Evolutionary conservation across 139 green algal genomes (phyloP).

Genomic region (Raphidocelis subcapitata): DNA sequence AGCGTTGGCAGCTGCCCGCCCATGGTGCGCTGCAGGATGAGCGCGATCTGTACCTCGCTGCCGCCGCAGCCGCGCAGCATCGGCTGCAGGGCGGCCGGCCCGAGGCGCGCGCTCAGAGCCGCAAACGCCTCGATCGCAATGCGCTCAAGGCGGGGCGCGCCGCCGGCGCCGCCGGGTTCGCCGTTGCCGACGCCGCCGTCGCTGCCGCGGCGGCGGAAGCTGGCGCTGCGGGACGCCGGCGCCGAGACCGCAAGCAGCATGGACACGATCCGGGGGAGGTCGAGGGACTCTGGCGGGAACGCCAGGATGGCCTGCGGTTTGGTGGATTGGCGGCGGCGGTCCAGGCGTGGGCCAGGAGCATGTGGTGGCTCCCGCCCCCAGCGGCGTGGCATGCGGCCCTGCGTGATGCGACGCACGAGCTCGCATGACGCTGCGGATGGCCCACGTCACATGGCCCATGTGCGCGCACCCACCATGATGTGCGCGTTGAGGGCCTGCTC

Average conservation of each 20-base stretch:
- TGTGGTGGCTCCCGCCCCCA: too few species aligned
- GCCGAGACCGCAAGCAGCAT: neutral
- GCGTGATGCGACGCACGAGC: too few species aligned
- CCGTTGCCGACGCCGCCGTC: neutral
- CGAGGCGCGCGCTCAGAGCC: conserved; percentile 30
- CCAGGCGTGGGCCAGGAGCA: too few species aligned
- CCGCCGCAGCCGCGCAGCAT: conserved; percentile 35
- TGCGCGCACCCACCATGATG: conserved; percentile 36
- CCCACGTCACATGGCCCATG: neutral
- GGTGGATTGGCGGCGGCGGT: too few species aligned
- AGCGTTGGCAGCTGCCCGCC: conserved; percentile 33
- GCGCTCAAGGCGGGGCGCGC: conserved; percentile 37
- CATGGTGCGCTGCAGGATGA: conserved; percentile 35
- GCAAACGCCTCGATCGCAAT: conserved; percentile 62
- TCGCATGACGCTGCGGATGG: too few species aligned
- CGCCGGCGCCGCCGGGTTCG: conserved; percentile 13
- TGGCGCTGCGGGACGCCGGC: too few species aligned
- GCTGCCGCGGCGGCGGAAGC: neutral
- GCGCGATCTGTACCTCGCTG: conserved; percentile 24
- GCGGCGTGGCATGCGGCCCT: too few species aligned
- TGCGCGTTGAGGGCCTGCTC: conserved; percentile 56
- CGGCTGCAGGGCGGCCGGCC: conserved; percentile 26
- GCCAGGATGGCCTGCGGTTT: neutral
- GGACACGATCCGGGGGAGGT: neutral
- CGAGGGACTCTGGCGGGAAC: neutral